Percentiles rank a stretch among this genome's conserved stretches.
Evolutionary conservation across 352 stramenopile genomes (phyloP).

Genomic region (Globisporangium carolinianum): DNA sequence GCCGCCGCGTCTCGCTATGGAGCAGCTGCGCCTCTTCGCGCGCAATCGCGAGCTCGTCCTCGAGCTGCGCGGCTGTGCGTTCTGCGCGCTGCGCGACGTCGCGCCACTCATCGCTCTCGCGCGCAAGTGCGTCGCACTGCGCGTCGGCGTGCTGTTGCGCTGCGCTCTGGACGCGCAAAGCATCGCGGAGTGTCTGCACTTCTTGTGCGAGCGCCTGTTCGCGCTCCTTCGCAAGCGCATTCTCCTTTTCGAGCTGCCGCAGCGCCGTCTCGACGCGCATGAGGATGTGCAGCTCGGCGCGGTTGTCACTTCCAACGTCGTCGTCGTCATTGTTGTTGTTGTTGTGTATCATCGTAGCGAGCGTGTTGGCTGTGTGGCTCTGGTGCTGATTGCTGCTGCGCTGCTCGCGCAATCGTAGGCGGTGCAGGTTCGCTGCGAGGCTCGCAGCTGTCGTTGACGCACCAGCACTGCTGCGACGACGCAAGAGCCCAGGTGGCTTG

Average conservation of each 20-base stretch:
- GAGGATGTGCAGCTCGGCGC: slow-evolving; percentile 50
- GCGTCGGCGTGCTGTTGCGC: slow-evolving; percentile 52
- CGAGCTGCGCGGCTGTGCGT: slow-evolving; percentile 31
- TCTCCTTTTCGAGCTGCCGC: slow-evolving; percentile 67
- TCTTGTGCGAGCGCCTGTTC: slow-evolving; percentile 47
- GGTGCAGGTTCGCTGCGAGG: slow-evolving; percentile 9
- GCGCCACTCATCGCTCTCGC: slow-evolving; percentile 56
- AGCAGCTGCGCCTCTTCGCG: slow-evolving; percentile 62
- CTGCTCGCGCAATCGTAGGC: slow-evolving; percentile 3
- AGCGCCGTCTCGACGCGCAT: slow-evolving; percentile 60
- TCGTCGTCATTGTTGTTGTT: slow-evolving; percentile 6
- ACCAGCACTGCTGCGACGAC: slow-evolving; percentile 1
- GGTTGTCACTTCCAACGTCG: slow-evolving; percentile 20
- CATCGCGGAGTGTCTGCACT: slow-evolving; percentile 47
- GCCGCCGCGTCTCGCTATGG: slow-evolving; percentile 37
- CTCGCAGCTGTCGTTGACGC: background rate
- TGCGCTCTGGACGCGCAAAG: slow-evolving; percentile 33
- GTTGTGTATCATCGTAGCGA: background rate
- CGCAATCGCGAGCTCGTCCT: slow-evolving; percentile 56
- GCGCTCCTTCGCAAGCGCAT: slow-evolving; percentile 37
- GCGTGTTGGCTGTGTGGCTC: background rate
- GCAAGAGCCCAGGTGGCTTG: background rate
- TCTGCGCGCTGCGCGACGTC: slow-evolving; percentile 40
- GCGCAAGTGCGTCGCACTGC: slow-evolving; percentile 28
- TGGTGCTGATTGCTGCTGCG: background rate